Evolutionary conservation across 108 stramenopile genomes (phyloP).

Genomic region (Pseudonitzschia delicatissima): DNA sequence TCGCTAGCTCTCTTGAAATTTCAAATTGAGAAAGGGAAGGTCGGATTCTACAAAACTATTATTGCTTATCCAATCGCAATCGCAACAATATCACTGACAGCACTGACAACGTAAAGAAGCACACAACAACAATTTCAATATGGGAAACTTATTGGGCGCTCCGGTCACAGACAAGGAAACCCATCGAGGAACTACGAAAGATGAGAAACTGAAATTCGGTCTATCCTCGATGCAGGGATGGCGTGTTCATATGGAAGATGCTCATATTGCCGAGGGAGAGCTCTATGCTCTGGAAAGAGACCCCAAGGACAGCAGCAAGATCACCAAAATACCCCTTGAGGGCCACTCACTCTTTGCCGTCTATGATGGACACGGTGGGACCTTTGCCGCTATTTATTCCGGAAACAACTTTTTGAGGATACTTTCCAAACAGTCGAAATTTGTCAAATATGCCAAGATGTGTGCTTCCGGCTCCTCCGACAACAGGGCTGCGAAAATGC

Average conservation of each 20-base stretch:
- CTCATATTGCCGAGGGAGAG: constrained; percentile 41
- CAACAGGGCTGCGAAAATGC: background rate
- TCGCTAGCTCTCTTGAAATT: no score
- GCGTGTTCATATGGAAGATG: constrained; percentile 89
- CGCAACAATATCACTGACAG: background rate
- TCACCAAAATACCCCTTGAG: constrained; percentile 10
- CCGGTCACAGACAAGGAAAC: constrained; percentile 73
- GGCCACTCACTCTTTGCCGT: constrained; percentile 80
- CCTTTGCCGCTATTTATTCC: constrained; percentile 68
- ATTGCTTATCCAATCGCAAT: no score
- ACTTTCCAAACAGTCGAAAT: constrained; percentile 51
- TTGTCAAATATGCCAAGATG: constrained; percentile 49
- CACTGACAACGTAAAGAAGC: background rate
- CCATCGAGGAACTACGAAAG: constrained; percentile 39
- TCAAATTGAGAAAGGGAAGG: no score
- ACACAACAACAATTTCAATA: no score
- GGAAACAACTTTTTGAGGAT: constrained; percentile 62
- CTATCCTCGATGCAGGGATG: constrained; percentile 89
- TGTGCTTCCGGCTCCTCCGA: constrained; percentile 4
- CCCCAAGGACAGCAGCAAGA: background rate
- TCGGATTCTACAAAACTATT: no score
- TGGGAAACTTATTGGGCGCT: constrained; percentile 66
- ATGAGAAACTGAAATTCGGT: constrained; percentile 44
- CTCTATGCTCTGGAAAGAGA: constrained; percentile 17
- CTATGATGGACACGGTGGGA: constrained; percentile 90